Conservation (phyloP, 2,329 filamentous ascomycete genomes). For the Sporothrix sp. region DNA sequence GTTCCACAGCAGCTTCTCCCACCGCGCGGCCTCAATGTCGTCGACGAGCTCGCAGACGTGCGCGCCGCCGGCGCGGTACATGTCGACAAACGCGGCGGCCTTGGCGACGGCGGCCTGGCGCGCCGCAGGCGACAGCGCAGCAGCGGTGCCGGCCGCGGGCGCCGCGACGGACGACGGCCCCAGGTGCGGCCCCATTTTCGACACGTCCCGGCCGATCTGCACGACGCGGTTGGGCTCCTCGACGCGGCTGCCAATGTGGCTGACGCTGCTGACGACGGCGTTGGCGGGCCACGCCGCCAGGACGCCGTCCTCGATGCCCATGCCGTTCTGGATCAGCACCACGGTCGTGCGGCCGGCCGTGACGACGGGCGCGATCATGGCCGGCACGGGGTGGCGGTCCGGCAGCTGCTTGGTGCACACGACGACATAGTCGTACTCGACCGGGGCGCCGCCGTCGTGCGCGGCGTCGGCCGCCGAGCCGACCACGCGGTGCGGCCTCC, state of each 20-base stretch:
- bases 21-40: slow-evolving; percentile 15
- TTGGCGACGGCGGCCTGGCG: not conserved
- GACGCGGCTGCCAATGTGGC: slow-evolving; percentile 16
- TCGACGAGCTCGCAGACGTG: slow-evolving; percentile 6
- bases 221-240: slow-evolving; percentile 9
- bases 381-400: slow-evolving; percentile 5
- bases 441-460: not conserved
- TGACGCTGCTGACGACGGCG: slow-evolving; percentile 16
- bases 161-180: not conserved
- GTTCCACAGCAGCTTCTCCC: slow-evolving; percentile 19
- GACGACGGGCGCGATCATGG: slow-evolving; percentile 13
- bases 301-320: slow-evolving; percentile 16
- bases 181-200: slow-evolving; percentile 15
- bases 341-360: slow-evolving; percentile 10
- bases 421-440: slow-evolving; percentile 14
- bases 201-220: slow-evolving; percentile 14
- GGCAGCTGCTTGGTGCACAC: slow-evolving; percentile 18
- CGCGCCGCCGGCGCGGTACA: slow-evolving; percentile 15
- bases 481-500: slow-evolving; percentile 15
- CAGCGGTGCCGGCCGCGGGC: too few relatives aligned
- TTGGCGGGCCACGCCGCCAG: slow-evolving; percentile 13
- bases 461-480: slow-evolving; percentile 7
- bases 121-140: not conserved
- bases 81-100: not conserved
- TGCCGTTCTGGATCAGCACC: slow-evolving; percentile 17